Base-by-base conservation (phyloP, 495 filamentous ascomycete species). In the Aspergillus kassunensis region DNA sequence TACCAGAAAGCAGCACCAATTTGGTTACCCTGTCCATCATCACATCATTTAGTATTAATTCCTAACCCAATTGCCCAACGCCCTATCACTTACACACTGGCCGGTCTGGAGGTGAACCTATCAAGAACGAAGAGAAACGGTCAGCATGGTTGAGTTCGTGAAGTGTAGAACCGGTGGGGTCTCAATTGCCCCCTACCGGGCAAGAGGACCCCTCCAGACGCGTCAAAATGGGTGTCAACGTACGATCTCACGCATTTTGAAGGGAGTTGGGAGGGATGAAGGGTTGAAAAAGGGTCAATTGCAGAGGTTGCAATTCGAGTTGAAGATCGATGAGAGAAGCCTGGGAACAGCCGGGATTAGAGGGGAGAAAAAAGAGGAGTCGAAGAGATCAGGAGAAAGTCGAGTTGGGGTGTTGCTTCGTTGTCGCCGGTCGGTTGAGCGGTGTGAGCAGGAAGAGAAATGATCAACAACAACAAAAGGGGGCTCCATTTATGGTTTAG, bases 1-100 rank as follows among this genome's bases (percentile, higher is more conserved):
- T 73, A 88, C 87, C 95, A 98, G 86, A 98, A 98, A 74, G 93
- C 95, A 79, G 93, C 93, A 89, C 93, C 95, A 64, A 97, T 96
- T 89, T 98, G 93, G 88, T 98, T 97, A 84, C 95, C 95, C 88
- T 96, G 68, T 68, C 45, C 57, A 48, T 48, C 43, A 44, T 45
- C 44, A 57, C 40, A 48, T n/a, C n/a, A n/a, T 67, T 74, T 64
- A 73, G 69, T 44, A 53, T 40, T 12, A 35, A 40, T 39, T 41
- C 25, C 18, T 36, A 29, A 39, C 16, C 43, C 46, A 45, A 45
- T 31, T 46, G 18, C 8, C 34, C 51, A 46, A 55, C 46, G 49
- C 24, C 12, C 27, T 54, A 45, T 49, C 53, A 79, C 89, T 77
- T 83, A 91, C 89, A 77, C 90, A 95, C 85, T 98, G 93, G 77